Base-by-base conservation (phyloP, 2,329 filamentous ascomycete species). In the Trichoderma simmonsii region DNA sequence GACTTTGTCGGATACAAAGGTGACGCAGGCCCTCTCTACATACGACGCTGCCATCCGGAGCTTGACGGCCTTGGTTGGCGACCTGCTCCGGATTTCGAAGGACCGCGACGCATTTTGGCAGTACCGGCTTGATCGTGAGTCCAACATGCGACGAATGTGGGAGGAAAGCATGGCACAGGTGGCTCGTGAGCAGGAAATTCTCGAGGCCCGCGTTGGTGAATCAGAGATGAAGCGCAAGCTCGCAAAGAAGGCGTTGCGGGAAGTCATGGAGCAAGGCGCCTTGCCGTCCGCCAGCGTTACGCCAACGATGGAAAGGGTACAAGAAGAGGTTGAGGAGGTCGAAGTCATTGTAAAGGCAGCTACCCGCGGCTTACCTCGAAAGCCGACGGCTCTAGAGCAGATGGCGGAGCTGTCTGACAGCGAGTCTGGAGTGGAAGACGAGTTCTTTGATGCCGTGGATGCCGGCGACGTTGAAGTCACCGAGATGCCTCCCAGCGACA, bases 91-190 rank as follows among this genome's bases (percentile, higher is more conserved):
- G 65, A 98, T 99, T 77, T 95, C 95, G 9, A 91, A 93, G 77
- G 96, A 99, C 79, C 92, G 97, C 66, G 96, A 99, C 81, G 91
- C 94, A 0, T 97, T 97, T 80, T 99, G 96, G 96, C 95, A 98
- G 81, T 97, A 97, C 79, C 91, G 95, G 15, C 86, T 99, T 54
- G 95, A 97, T 76, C 91, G 94, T 69, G 96, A 99, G 83, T 91
- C 91, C 57, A 93, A 97, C 79, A 92, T 98, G 83, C 90, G 96
- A 48, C 91, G 93, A 73, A 93, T 99, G 90, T 99, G 96, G 96
- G 96, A 99, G 82, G 96, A 99, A 78, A 98, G 95, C 82, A 98
- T 99, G 96, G 94, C 96, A 11, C 91, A 95, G 77, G 92, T 99
- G n/a, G 96, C 95, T 21, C 91, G 90, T 71, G 96, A 99, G 80